A percentile compares a stretch with the other conserved stretches of the same genome.
Evolutionary conservation across 2,329 filamentous ascomycete species (phyloP).

Genomic region (Didymella segeticola): DNA sequence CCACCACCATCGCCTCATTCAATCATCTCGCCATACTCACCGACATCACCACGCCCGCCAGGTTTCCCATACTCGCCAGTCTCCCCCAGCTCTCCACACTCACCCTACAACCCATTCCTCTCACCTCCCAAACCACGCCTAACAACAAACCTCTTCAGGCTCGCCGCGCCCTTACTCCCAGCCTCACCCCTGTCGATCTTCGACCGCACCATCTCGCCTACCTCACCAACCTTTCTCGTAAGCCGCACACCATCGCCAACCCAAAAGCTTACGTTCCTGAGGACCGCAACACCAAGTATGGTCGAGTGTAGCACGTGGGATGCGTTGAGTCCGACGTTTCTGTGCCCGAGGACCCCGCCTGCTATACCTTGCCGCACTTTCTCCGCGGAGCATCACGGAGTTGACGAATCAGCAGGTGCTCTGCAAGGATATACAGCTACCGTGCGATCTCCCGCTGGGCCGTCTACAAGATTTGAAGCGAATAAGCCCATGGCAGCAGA

Average conservation of each 20-base stretch:
- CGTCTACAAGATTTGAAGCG: no score
- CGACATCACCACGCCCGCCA: neutral
- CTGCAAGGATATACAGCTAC: neutral
- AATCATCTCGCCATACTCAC: neutral
- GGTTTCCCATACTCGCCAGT: slow-evolving; percentile 1
- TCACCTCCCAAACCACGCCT: slow-evolving; percentile 6
- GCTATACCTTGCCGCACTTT: neutral
- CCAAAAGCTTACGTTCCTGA: neutral
- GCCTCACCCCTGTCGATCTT: slow-evolving; percentile 30
- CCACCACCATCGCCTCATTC: neutral
- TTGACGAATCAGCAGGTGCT: neutral
- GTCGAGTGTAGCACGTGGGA: neutral
- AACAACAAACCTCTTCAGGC: neutral
- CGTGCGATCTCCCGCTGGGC: no score
- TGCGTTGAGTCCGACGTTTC: neutral
- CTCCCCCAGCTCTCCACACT: slow-evolving; percentile 1
- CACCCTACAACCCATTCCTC: slow-evolving; percentile 25
- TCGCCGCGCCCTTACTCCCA: slow-evolving; percentile 22
- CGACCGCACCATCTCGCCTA: slow-evolving; percentile 19
- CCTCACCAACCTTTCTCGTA: slow-evolving; percentile 4
- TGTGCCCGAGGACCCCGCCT: slow-evolving; percentile 1
- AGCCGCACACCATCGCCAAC: neutral
- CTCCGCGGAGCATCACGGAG: neutral
- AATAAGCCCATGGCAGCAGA: neutral
- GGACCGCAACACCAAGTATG: neutral